Evolutionary conservation across 345 rosid species (phyloP), one percentile per base, ranked within the genome.

Genomic region (Xanthoceras sorbifolium): DNA sequence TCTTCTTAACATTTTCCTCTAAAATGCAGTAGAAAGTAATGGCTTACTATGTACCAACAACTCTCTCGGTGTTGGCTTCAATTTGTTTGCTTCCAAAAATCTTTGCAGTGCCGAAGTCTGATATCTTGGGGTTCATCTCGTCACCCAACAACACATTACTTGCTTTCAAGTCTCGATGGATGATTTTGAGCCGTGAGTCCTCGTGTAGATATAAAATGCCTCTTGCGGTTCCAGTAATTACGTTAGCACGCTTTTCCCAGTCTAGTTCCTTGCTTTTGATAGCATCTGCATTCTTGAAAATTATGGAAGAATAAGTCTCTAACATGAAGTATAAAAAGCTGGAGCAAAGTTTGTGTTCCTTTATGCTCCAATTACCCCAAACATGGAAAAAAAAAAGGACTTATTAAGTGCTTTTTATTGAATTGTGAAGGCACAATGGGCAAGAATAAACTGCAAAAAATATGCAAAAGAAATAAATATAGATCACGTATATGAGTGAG

Each of bases 81-180:
- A 81, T 62, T 74, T 89, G 87, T 22, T 85, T 79, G 74, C 85
- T 82, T 32, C 87, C 86, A 18, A 90, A 90, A 54, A 85, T 88
- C 69, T 82, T 84, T 10, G 90, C 93, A 1, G 86, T 86, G 40
- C 93, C 91, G 20, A 90, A 88, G 48, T 90, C 89, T 0, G 88
- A 88, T 69, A 88, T 90, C 67, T 90, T 88, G 0, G 89, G 90
- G 63, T 79, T 85, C 90, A 86, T 81, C 40, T 85, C 79, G 0
- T 85, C 80, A 23, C 86, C 93, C 54, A 89, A 74, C 44, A 89
- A 74, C 22, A 89, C 78, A 76, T 89, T 86, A 74, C 88, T 86
- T 63, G 78, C 87, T 68, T 88, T 88, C 78, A 86, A 15, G 69
- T 88, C 89, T 5, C 89, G 69, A 65, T 89, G 92, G 25, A 84